Evolutionary conservation across 768 basidiomycete genomes (phyloP).

Genomic region (Tephrocybe sp.): DNA sequence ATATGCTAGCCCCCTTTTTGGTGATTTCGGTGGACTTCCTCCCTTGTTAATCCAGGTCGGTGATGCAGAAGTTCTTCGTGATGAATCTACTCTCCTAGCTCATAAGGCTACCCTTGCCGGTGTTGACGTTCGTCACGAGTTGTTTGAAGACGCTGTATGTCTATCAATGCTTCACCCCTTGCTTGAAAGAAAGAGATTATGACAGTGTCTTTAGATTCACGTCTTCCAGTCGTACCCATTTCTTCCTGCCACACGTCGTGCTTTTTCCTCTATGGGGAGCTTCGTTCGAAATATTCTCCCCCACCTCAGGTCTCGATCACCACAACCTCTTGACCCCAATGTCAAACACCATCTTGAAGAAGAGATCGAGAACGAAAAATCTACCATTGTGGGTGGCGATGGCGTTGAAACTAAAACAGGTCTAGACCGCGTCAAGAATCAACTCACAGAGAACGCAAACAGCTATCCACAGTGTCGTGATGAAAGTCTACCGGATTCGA

Average conservation of each 20-base stretch:
- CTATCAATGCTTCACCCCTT: background rate
- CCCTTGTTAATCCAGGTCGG: constrained; percentile 91
- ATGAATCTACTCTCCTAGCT: constrained; percentile 88
- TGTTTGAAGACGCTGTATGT: constrained; percentile 87
- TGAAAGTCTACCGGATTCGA: constrained; percentile 6
- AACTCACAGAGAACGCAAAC: constrained; percentile 25
- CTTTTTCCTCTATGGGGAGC: constrained; percentile 68
- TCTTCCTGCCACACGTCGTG: constrained; percentile 59
- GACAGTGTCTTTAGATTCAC: constrained; percentile 59
- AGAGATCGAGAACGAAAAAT: constrained; percentile 68
- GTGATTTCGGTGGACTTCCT: constrained; percentile 82
- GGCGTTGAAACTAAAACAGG: constrained; percentile 54
- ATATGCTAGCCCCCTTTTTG: constrained; percentile 94
- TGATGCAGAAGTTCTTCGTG: constrained; percentile 92
- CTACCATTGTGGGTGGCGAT: constrained; percentile 73
- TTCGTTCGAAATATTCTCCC: constrained; percentile 68
- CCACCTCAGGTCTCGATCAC: constrained; percentile 45
- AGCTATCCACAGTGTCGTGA: constrained; percentile 14
- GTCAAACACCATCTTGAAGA: constrained; percentile 63
- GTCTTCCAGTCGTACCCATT: constrained; percentile 92
- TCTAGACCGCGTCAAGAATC: constrained; percentile 39
- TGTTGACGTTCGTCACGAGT: constrained; percentile 82
- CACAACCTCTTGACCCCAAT: constrained; percentile 50
- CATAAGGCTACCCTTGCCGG: constrained; percentile 91
- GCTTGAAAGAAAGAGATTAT: background rate